Evolutionary conservation across 1,139 yeast genomes (phyloP), one percentile per base, ranked within the genome.

Genomic region (Zygoascus sp.): DNA sequence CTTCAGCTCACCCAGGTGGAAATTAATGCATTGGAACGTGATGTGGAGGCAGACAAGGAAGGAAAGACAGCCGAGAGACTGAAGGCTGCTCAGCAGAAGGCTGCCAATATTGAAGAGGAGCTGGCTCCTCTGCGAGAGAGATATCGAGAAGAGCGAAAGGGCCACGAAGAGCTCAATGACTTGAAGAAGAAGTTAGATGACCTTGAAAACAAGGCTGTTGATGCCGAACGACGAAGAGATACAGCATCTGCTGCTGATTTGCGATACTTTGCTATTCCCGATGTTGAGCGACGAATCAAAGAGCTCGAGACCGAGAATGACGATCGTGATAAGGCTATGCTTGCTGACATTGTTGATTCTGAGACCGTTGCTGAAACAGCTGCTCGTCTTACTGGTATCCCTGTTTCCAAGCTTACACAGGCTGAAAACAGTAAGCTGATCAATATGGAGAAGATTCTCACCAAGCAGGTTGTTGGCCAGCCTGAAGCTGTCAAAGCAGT

Each of bases 361-460:
- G 97, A 92, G 51, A 90, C 89, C 57, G 94, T 92, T 58, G 87
- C 97, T 25, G 97, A 92, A 67, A 92, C 97, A 25, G 97, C 97
- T 23, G 97, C 98, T 2, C 79, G 96, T 64, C 76, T 94, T 58
- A 92, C 98, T 10, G 98, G 98, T 64, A 90, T 92, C 53, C 98
- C 98, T n/a, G 97, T 92, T n/a, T 79, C 85, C 55, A 92, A 92
- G 69, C 77, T 92, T 61, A 85, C 96, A 2, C 96, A 89, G 69
- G 95, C 97, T 25, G 99, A 92, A 68, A 92, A 92, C 66, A 73
- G 88, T 50, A 90, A 90, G 70, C 81, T 92, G 62, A 88, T 92
- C 61, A 85, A 84, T 61, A 92, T 92, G 97, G 99, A 92, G 69
- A 81, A 76, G 57, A 95, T 80, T 53, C 76, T 92, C 51, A 75